Evolutionary conservation across 495 filamentous ascomycete genomes (phyloP), one percentile per base, ranked within the genome.

Genomic region (Staphylotrichum tortipilum): DNA sequence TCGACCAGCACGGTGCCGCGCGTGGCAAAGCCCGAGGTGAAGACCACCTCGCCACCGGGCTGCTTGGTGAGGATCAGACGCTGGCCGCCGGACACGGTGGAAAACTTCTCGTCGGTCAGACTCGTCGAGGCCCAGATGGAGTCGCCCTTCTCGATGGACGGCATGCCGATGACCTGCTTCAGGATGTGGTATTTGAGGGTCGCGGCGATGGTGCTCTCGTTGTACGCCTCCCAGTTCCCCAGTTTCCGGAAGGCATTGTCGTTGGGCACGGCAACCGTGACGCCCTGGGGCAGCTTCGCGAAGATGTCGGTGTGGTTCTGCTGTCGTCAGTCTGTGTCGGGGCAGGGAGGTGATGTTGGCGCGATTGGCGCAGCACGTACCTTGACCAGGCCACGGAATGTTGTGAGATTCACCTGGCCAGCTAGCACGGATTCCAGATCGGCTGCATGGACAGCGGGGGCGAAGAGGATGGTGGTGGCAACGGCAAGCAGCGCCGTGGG

Each of bases 121-220:
- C 71, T 55, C 4, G 79, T 81, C 7, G 71, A 68, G 5, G 74
- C 50, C 57, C 80, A 81, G 7, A 56, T 30, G 0, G 58, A 59
- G 36, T 59, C 56, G 37, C 63, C 63, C 47, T 44, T 52, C n/a
- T 19, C n/a, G 15, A 65, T 51, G 17, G 49, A 41, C 14, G 26
- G 30, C 52, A 53, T 55, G 12, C 36, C 14, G 28, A 61, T 22
- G 11, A 7, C 4, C 7, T 37, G n/a, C 12, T 26, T 28, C 18
- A 63, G 34, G 42, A 66, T 52, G 39, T 59, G 57, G 52, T 66
- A 66, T 26, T 52, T 49, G 18, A 66, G 36, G 3, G 40, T 38
- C 12, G 58, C 37, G 18, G n/a, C 31, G 9, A 53, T 36, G 3
- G n/a, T 22, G 21, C 12, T 43, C 29, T 50, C 30, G 30, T 46